Conservation (phyloP, 805 yeast species). For the Myxozyma mucilagina region DNA sequence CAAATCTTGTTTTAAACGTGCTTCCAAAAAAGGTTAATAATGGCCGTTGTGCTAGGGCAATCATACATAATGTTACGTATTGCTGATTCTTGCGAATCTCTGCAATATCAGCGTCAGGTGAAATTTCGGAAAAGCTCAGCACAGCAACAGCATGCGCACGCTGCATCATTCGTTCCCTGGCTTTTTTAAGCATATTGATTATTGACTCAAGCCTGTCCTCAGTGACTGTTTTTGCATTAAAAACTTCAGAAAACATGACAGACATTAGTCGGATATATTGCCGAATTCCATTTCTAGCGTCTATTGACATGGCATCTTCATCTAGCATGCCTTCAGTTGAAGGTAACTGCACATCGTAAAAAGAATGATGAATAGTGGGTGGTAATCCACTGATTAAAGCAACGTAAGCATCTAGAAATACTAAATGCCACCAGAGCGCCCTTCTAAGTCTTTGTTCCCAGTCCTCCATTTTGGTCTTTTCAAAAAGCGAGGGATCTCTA, state of each 20-base stretch:
- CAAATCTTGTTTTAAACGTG: not conserved
- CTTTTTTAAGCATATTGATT: not conserved
- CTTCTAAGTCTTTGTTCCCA: conserved; percentile 3
- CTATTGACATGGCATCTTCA: conserved; percentile 3
- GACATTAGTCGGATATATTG: not conserved
- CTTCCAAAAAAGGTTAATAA: not conserved
- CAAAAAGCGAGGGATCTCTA: conserved; percentile 2
- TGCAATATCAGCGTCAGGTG: not conserved
- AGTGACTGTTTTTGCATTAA: not conserved
- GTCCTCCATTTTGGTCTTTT: not conserved
- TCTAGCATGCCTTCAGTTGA: conserved; percentile 4
- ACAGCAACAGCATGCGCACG: not conserved
- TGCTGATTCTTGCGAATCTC: not conserved
- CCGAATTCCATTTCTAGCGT: not conserved
- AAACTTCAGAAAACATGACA: not conserved
- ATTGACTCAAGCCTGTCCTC: not conserved
- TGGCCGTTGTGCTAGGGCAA: not conserved
- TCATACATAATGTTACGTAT: not conserved
- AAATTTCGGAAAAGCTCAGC: not conserved
- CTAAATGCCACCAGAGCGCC: conserved; percentile 7
- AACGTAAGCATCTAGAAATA: not conserved
- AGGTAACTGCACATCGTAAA: not conserved
- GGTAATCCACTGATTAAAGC: not conserved
- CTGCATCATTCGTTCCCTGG: not conserved
- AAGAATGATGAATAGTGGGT: conserved; percentile 2